A percentile compares a stretch with the other conserved stretches of the same genome.
Conservation (phyloP, 139 green algal species). For the Diplosphaera chodatii region DNA sequence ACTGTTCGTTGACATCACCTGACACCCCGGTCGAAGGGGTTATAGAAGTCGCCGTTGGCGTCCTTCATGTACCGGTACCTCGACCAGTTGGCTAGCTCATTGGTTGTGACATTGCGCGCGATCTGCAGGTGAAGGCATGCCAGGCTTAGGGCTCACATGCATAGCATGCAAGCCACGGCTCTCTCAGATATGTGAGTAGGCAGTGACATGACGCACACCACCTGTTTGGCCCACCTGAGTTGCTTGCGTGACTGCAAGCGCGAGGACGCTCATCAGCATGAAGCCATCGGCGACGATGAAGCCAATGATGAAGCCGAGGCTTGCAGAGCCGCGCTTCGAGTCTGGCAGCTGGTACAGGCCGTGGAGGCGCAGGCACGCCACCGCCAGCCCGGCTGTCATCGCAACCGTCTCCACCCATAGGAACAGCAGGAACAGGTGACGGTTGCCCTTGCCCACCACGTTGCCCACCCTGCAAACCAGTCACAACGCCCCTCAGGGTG, state of each 20-base stretch:
- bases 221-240: not conserved
- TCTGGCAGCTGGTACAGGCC: not conserved
- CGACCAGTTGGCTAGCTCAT: slow-evolving; percentile 94
- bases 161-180: not conserved
- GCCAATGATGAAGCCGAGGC: slow-evolving; percentile 28
- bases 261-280: slow-evolving; percentile 71
- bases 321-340: not conserved
- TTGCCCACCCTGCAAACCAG: slow-evolving; percentile 52
- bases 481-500: no score
- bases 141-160: no score
- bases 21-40: slow-evolving; percentile 81
- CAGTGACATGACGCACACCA: no score
- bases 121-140: no score
- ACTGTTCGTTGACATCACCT: not conserved
- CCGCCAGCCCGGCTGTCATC: slow-evolving; percentile 37
- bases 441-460: slow-evolving; percentile 81
- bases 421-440: slow-evolving; percentile 79
- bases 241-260: slow-evolving; percentile 71
- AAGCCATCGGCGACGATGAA: slow-evolving; percentile 80
- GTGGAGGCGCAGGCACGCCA: slow-evolving; percentile 47
- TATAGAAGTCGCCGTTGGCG: slow-evolving; percentile 62
- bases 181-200: no score
- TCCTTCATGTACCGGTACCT: slow-evolving; percentile 79
- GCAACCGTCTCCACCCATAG: slow-evolving; percentile 77
- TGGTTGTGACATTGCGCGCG: slow-evolving; percentile 90